Evolutionary conservation across 306 rosid species (phyloP).

Genomic region (Cicer arietinum): DNA sequence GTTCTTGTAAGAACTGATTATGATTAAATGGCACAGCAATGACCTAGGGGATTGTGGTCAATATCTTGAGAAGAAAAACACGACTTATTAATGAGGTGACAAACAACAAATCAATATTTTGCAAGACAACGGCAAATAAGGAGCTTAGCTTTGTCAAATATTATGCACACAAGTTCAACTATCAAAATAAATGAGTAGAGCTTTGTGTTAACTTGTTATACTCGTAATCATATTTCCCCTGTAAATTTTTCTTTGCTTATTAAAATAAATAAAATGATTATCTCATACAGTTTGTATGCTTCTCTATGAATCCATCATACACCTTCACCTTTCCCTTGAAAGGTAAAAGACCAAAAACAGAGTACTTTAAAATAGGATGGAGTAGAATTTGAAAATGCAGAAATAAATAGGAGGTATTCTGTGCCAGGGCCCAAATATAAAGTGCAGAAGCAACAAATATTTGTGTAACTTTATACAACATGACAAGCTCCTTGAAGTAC

Average conservation of each 20-base stretch:
- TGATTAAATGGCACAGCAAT: conserved; percentile 22
- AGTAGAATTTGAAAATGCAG: conserved; percentile 23
- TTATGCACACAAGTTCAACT: conserved; percentile 5
- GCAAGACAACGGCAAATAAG: conserved; percentile 30
- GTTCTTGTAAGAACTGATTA: conserved; percentile 20
- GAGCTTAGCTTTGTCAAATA: conserved; percentile 29
- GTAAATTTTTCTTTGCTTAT: neutral
- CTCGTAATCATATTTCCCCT: neutral
- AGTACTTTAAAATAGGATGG: conserved; percentile 28
- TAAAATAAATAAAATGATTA: neutral
- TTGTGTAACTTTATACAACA: conserved; percentile 18
- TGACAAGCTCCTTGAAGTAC: conserved; percentile 23
- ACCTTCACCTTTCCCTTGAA: conserved; percentile 32
- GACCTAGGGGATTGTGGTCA: conserved; percentile 23
- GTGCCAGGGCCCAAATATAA: neutral
- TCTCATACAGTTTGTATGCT: conserved; percentile 23
- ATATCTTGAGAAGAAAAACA: conserved; percentile 14
- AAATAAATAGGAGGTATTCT: conserved; percentile 14
- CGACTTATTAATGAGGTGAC: conserved; percentile 17
- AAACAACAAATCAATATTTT: conserved; percentile 23
- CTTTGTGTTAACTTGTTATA: neutral
- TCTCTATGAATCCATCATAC: conserved; percentile 27
- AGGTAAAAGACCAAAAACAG: conserved; percentile 16
- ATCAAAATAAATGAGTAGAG: conserved; percentile 21
- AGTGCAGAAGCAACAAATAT: conserved; percentile 10